Evolutionary conservation across 2,329 filamentous ascomycete genomes (phyloP).

Genomic region (Mycosphaerella arachidis): DNA sequence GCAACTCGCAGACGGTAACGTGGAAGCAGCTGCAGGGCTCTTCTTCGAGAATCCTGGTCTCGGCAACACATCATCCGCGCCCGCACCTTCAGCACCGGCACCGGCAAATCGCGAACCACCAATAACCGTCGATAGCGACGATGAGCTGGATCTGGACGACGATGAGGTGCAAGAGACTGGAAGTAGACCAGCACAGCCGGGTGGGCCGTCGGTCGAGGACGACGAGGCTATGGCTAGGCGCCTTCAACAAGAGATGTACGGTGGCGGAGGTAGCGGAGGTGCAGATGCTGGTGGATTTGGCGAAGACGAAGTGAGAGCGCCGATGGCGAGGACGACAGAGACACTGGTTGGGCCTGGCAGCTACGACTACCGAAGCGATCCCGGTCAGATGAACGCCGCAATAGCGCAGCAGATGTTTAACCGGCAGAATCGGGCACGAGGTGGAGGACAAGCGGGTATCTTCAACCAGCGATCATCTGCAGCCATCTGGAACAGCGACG

Average conservation of each 20-base stretch:
- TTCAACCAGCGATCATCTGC: slow-evolving; percentile 61
- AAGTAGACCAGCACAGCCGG: slow-evolving; percentile 22
- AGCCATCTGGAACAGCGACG: slow-evolving; percentile 55
- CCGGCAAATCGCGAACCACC: slow-evolving; percentile 44
- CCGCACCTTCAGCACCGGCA: slow-evolving; percentile 32
- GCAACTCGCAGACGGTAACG: slow-evolving; percentile 74
- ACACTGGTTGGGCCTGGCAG: slow-evolving; percentile 73
- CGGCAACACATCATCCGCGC: slow-evolving; percentile 31
- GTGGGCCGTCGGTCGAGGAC: slow-evolving; percentile 56
- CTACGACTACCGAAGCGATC: slow-evolving; percentile 47
- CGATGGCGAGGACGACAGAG: slow-evolving; percentile 86
- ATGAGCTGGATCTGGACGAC: slow-evolving; percentile 45
- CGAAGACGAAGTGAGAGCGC: slow-evolving; percentile 70
- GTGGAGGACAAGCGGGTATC: slow-evolving; percentile 47
- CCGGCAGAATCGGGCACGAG: slow-evolving; percentile 36
- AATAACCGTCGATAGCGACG: slow-evolving; percentile 73
- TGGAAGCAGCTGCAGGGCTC: slow-evolving; percentile 80
- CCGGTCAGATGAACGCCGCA: slow-evolving; percentile 55
- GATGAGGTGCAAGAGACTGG: slow-evolving; percentile 29
- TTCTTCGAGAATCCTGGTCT: slow-evolving; percentile 77
- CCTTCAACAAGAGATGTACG: slow-evolving; percentile 87
- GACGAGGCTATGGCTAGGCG: slow-evolving; percentile 90
- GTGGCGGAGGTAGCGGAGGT: slow-evolving; percentile 45
- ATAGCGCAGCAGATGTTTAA: slow-evolving; percentile 60
- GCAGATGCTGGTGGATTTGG: slow-evolving; percentile 37